These are phyloP conservation scores for Cladosporium velox DNA, from an alignment of 2,329 filamentous ascomycete genomes.

Conservation along the genomic window DNA sequence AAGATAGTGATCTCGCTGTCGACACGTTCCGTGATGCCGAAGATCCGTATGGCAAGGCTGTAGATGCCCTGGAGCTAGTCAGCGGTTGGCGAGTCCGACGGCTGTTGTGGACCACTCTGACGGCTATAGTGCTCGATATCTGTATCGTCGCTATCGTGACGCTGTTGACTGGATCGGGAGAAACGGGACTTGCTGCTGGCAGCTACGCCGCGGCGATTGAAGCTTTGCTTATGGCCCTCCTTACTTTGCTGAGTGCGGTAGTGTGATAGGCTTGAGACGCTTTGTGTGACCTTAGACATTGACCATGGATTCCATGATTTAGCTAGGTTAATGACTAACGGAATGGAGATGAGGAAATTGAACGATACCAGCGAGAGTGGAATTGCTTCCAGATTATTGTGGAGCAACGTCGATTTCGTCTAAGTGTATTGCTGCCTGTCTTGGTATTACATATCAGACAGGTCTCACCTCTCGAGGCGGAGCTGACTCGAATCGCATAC, in stretches of 20 bases:
- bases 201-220: slow-evolving; percentile 1
- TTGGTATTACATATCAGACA: background rate
- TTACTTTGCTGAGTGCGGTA: background rate
- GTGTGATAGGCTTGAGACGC: background rate
- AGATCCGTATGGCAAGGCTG: background rate
- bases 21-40: background rate
- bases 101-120: background rate
- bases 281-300: background rate
- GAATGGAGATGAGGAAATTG: background rate
- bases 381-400: background rate
- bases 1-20: too few relatives aligned
- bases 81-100: background rate
- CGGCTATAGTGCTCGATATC: background rate
- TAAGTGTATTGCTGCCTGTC: slow-evolving; percentile 1
- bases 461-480: background rate
- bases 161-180: background rate
- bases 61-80: background rate
- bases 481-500: background rate
- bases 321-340: background rate
- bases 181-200: background rate
- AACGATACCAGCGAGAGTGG: background rate
- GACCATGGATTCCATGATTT: background rate
- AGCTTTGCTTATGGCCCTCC: background rate
- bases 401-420: background rate
- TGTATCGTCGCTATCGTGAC: background rate